phyloP scores from a whole-genome alignment of 2,329 filamentous ascomycete species.

The Alternaria atra region DNA sequence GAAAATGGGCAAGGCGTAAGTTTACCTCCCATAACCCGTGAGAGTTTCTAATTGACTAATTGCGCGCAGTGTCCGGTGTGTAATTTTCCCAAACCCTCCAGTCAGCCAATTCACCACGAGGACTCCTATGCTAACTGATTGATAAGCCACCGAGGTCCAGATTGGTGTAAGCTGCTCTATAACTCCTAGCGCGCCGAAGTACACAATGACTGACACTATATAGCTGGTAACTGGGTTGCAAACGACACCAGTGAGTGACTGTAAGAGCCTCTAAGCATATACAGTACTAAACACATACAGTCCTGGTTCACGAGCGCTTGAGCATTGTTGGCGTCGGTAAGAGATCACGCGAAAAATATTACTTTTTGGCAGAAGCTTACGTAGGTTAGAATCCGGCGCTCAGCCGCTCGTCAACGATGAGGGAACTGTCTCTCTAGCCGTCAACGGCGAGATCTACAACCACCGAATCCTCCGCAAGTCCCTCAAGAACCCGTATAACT shows the following conservation, averaged over 20 bases:
- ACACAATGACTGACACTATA: slow-evolving; percentile 45
- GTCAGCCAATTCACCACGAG: not conserved
- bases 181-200: slow-evolving; percentile 39
- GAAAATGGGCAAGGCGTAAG: slow-evolving; percentile 92
- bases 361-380: slow-evolving; percentile 29
- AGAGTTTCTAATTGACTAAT: slow-evolving; percentile 44
- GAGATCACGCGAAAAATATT: slow-evolving; percentile 49
- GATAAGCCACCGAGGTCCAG: slow-evolving; percentile 80
- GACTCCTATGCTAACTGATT: not conserved
- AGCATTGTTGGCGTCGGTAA: slow-evolving; percentile 96
- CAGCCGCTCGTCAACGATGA: slow-evolving; percentile 95
- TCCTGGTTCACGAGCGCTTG: slow-evolving; percentile 96
- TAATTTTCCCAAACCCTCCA: not conserved
- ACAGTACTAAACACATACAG: slow-evolving; percentile 40
- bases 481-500: slow-evolving; percentile 85
- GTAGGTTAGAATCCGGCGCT: slow-evolving; percentile 80
- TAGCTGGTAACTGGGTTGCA: slow-evolving; percentile 86
- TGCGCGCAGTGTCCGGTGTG: slow-evolving; percentile 71
- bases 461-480: slow-evolving; percentile 92
- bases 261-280: not conserved
- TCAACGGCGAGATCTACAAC: slow-evolving; percentile 99
- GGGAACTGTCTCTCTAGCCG: slow-evolving; percentile 85
- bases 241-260: slow-evolving; percentile 82
- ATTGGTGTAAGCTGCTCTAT: slow-evolving; percentile 82
- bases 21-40: slow-evolving; percentile 32